phyloP scores from a whole-genome alignment of 1,139 yeast species.

The Nematodospora anomalae region DNA sequence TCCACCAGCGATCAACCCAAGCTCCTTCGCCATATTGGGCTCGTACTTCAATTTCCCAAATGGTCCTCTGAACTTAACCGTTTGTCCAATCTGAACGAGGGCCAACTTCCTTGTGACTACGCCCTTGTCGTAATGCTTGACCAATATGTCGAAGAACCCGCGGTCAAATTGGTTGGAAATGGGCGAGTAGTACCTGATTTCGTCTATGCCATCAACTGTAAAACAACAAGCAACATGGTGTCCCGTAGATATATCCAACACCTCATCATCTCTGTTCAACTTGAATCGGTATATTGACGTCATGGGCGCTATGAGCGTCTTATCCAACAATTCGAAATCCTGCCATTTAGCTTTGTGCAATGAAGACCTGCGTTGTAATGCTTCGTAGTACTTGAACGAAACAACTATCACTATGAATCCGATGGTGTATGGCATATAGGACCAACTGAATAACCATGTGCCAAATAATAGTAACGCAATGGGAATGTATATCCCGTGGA shows the following conservation, averaged over 20 bases:
- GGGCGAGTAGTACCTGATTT: constrained; percentile 71
- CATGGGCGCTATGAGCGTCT: constrained; percentile 66
- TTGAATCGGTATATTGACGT: constrained; percentile 73
- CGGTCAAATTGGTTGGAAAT: constrained; percentile 67
- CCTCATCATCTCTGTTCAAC: constrained; percentile 58
- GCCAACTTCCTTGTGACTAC: constrained; percentile 67
- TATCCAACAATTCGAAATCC: constrained; percentile 66
- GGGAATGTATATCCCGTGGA: constrained; percentile 76
- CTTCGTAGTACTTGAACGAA: constrained; percentile 46
- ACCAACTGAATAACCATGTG: constrained; percentile 52
- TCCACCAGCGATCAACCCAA: constrained; percentile 79
- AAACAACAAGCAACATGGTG: constrained; percentile 69
- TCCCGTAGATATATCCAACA: constrained; percentile 68
- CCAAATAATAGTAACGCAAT: constrained; percentile 61
- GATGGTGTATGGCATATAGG: constrained; percentile 51
- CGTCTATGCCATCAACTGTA: constrained; percentile 56
- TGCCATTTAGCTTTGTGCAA: constrained; percentile 56
- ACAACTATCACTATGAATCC: constrained; percentile 48
- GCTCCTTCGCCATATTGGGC: constrained; percentile 58
- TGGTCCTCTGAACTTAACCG: constrained; percentile 73
- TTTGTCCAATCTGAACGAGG: constrained; percentile 58
- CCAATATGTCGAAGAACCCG: constrained; percentile 73
- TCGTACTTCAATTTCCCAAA: constrained; percentile 68
- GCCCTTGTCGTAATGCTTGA: constrained; percentile 72
- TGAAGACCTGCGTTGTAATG: constrained; percentile 50